Percentiles rank a stretch among this genome's conserved stretches.
These are phyloP conservation scores for Ceratocystis harringtonii DNA, from an alignment of 2,329 filamentous ascomycete species.

Conservation along the genomic window DNA sequence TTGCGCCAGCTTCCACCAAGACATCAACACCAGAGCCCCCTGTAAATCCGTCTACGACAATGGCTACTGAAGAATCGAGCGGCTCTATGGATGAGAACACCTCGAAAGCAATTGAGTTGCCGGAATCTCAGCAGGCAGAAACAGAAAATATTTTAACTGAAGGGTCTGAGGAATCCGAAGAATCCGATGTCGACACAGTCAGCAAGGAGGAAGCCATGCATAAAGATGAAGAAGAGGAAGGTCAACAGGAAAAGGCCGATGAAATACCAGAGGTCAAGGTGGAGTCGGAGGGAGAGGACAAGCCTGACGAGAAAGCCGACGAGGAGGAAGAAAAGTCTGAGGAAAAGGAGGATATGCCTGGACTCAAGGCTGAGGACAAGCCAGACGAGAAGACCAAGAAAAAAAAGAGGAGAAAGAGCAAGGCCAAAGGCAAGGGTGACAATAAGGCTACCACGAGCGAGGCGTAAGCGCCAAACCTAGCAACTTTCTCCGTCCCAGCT, in stretches of 20 bases:
- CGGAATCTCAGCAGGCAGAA: neutral
- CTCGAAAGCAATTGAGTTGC: neutral
- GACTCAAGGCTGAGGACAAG: conserved; percentile 24
- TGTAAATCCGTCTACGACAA: neutral
- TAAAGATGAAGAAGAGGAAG: neutral
- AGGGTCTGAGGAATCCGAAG: neutral
- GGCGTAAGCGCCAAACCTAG: neutral
- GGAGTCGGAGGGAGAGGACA: neutral
- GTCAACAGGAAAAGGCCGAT: neutral
- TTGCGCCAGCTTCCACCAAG: neutral
- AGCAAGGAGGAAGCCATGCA: neutral
- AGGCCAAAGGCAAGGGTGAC: conserved; percentile 19
- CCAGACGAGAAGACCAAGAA: conserved; percentile 18
- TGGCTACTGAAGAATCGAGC: neutral
- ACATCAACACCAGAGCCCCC: neutral
- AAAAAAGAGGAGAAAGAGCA: conserved; percentile 1
- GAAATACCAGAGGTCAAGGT: neutral
- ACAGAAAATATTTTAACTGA: neutral
- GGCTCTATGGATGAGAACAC: neutral
- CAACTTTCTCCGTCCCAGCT: neutral
- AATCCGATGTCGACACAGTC: neutral
- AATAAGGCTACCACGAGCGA: conserved; percentile 12
- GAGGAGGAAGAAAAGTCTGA: neutral
- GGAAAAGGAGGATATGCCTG: conserved; percentile 21
- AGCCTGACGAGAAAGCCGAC: neutral